phyloP scores from a whole-genome alignment of 768 basidiomycete genomes.

The Naganishia friedmannii region DNA sequence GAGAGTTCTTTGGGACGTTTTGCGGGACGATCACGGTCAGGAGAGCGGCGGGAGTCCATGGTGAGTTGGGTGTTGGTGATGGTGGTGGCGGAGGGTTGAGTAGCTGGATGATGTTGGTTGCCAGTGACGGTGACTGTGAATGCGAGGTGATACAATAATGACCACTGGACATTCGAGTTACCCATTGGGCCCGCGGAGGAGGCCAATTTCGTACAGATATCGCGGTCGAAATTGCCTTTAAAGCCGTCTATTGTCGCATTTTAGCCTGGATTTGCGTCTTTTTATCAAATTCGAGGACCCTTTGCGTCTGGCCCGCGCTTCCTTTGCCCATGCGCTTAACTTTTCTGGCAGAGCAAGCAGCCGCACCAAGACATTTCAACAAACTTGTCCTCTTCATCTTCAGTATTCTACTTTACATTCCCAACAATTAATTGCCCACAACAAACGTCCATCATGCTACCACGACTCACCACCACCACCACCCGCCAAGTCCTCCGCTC shows the following conservation, averaged over 20 bases:
- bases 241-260: no score
- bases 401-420: no score
- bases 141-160: not conserved
- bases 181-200: no score
- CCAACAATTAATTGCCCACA: no score
- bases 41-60: constrained; percentile 29
- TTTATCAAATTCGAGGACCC: no score
- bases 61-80: not conserved
- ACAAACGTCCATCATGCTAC: not conserved
- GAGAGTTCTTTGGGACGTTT: constrained; percentile 48
- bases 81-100: not conserved
- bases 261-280: not conserved
- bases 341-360: not conserved
- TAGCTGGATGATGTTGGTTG: not conserved
- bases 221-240: no score
- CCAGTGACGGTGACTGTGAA: no score
- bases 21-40: constrained; percentile 34
- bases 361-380: no score
- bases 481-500: not conserved
- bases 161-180: not conserved
- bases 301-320: not conserved
- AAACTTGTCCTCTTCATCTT: no score
- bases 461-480: not conserved
- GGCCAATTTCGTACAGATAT: no score
- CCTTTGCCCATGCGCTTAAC: not conserved